Evolutionary conservation across 345 rosid species (phyloP).

Genomic region (Eucalyptus sp.): DNA sequence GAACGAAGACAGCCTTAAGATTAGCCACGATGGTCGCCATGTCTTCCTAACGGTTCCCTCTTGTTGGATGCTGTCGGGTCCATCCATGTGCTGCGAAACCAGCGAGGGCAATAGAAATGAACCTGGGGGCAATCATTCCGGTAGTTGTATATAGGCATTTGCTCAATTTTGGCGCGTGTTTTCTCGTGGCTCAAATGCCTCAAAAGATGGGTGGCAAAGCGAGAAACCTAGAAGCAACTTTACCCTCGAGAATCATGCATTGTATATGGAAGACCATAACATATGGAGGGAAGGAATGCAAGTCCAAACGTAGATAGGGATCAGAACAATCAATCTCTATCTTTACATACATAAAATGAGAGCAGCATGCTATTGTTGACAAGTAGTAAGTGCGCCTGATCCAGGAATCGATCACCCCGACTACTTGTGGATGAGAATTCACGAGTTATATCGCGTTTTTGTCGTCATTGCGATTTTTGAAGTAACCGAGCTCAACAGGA

Average conservation of each 20-base stretch:
- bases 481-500: not conserved
- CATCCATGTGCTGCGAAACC: not conserved
- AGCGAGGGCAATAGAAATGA: not conserved
- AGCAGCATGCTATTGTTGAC: not conserved
- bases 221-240: not conserved
- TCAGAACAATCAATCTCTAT: not conserved
- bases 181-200: not conserved
- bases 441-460: not conserved
- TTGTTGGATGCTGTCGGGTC: not conserved
- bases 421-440: not conserved
- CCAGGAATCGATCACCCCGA: fast-evolving
- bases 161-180: not conserved
- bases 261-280: not conserved
- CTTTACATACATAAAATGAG: not conserved
- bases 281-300: not conserved
- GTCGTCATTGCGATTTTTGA: not conserved
- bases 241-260: not conserved
- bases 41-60: not conserved
- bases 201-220: not conserved
- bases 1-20: not conserved
- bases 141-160: not conserved
- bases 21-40: not conserved
- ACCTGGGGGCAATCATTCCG: not conserved
- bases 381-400: not conserved
- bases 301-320: not conserved